Evolutionary conservation across 176 grass and related monocot species (phyloP), one percentile per base, ranked within the genome.

Genomic region (Eleusine indica): DNA sequence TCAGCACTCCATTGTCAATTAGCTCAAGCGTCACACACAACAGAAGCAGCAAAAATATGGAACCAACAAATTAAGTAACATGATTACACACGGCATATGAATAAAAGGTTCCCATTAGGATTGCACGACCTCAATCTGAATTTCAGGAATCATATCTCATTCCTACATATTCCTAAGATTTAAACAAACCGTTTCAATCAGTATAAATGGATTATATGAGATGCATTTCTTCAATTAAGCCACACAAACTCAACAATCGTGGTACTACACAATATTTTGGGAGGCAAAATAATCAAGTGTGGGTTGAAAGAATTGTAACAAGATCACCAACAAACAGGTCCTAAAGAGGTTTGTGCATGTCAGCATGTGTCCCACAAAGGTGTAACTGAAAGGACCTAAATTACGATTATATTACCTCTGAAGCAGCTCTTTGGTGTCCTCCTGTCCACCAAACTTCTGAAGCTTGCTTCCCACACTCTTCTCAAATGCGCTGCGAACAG

Each of bases 391-490:
- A 64, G 61, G 74, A 70, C 56, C 60, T 57, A 61, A 74, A 82
- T 7, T 41, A 53, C 18, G 85, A 42, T 78, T 89, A 95, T 85
- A 60, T 75, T 90, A 98, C 96, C 91, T 94, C 78, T 92, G 89
- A 75, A 98, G 96, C 74, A 98, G 81, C 35, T 95, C 86, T 70
- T 90, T 91, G 43, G 82, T 95, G 52, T 91, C 85, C 38, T 88
- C 85, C 43, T 88, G 68, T 58, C 87, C 86, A 46, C 80, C 83
- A 60, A 95, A 95, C 74, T 98, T 98, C 83, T 87, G 80, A 62
- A 98, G 83, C 73, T 89, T 93, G 74, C 60, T 90, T 85, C 91
- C 87, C 3, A 98, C 89, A 80, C 89, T 91, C 85, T 95, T 93
- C 74, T 87, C 93, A 74, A 98, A 98, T 40, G 91, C 85, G 47